Percentiles rank a stretch among this genome's conserved stretches.
phyloP scores from a whole-genome alignment of 306 rosid genomes.

The Cicer arietinum region DNA sequence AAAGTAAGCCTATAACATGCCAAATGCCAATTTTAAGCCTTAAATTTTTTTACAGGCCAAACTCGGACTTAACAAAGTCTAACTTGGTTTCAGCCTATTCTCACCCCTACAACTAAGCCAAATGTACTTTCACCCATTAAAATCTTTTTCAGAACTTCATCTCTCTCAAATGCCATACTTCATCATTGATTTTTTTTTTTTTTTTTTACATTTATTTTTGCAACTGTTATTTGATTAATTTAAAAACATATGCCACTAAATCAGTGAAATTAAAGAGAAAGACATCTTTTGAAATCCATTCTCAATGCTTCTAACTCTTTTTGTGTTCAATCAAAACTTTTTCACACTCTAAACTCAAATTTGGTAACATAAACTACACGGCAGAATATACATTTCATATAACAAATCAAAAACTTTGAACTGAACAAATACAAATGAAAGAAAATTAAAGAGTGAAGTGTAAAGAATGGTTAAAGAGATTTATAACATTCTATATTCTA shows the following conservation, averaged over 20 bases:
- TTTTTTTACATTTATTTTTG: background rate
- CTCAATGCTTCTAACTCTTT: constrained; percentile 61
- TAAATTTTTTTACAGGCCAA: too few species aligned
- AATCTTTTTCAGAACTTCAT: constrained; percentile 55
- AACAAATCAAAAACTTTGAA: constrained; percentile 32
- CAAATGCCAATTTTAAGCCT: too few species aligned
- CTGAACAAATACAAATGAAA: constrained; percentile 19
- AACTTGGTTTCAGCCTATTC: too few species aligned
- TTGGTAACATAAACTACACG: constrained; percentile 43
- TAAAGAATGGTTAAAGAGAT: background rate
- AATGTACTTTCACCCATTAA: constrained; percentile 65
- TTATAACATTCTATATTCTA: constrained; percentile 16
- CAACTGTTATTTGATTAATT: constrained; percentile 42
- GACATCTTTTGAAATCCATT: constrained; percentile 52
- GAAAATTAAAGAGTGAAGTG: constrained; percentile 15
- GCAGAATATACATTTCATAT: constrained; percentile 8
- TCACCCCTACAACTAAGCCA: constrained; percentile 32
- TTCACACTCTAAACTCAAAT: constrained; percentile 48
- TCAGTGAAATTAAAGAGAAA: constrained; percentile 26
- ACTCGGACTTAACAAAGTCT: too few species aligned
- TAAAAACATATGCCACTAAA: constrained; percentile 43
- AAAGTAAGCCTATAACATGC: too few species aligned
- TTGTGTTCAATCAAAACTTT: constrained; percentile 51
- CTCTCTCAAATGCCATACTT: constrained; percentile 46
- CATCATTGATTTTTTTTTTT: constrained; percentile 19